A percentile compares a stretch with the other conserved stretches of the same genome.
Evolutionary conservation across 2,329 filamentous ascomycete genomes (phyloP).

Genomic region (Xenoacremonium recifei): DNA sequence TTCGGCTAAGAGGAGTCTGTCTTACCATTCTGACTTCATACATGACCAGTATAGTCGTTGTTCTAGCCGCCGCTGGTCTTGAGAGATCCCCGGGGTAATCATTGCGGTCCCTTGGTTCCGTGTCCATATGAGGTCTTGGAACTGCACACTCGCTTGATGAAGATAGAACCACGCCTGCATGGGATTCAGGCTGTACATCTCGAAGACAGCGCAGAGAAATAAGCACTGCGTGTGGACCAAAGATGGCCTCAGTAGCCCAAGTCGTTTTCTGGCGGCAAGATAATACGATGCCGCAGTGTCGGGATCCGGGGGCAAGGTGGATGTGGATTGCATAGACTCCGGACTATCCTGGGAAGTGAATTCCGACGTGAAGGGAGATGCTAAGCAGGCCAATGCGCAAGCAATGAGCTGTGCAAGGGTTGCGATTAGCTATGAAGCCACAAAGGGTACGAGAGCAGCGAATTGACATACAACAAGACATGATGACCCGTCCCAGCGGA

Average conservation of each 20-base stretch:
- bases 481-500: slow-evolving; percentile 24
- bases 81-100: too few relatives aligned
- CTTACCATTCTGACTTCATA: neutral
- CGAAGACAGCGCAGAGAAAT: slow-evolving; percentile 37
- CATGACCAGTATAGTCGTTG: neutral
- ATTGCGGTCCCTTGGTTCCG: neutral
- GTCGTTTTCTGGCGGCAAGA: slow-evolving; percentile 22
- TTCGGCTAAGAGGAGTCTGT: too few relatives aligned
- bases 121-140: slow-evolving; percentile 15
- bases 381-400: slow-evolving; percentile 17
- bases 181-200: slow-evolving; percentile 40
- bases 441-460: neutral
- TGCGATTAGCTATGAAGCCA: neutral
- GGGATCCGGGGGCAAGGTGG: neutral
- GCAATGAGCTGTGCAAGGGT: slow-evolving; percentile 12
- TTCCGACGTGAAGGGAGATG: slow-evolving; percentile 1
- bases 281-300: slow-evolving; percentile 22
- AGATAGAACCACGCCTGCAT: slow-evolving; percentile 36
- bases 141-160: slow-evolving; percentile 24
- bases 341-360: neutral
- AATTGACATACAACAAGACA: slow-evolving; percentile 16
- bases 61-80: neutral
- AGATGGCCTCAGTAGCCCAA: slow-evolving; percentile 22
- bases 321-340: neutral
- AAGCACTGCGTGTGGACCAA: slow-evolving; percentile 36